phyloP scores from a whole-genome alignment of 2,329 filamentous ascomycete genomes.

The Talaromyces sp. region DNA sequence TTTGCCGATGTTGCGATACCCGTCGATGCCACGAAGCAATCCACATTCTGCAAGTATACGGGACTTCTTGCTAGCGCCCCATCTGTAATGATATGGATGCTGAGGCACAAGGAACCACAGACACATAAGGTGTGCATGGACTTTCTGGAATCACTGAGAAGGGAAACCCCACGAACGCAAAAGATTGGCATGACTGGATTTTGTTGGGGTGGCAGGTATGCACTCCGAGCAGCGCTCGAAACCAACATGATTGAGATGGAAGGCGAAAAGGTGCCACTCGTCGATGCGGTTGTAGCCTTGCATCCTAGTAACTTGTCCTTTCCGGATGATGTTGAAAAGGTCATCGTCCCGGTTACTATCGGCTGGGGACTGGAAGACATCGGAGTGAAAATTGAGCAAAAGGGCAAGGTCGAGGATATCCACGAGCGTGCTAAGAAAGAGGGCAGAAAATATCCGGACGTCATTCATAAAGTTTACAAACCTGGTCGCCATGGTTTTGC shows the following conservation, averaged over 20 bases:
- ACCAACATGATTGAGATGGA: slow-evolving; percentile 31
- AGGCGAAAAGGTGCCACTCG: slow-evolving; percentile 27
- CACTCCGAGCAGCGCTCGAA: slow-evolving; percentile 23
- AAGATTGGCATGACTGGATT: slow-evolving; percentile 34
- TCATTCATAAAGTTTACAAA: slow-evolving; percentile 28
- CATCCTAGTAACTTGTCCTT: slow-evolving; percentile 32
- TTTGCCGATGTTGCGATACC: slow-evolving; percentile 33
- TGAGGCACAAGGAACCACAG: slow-evolving; percentile 25
- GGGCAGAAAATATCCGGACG: slow-evolving; percentile 22
- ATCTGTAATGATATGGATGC: slow-evolving; percentile 27
- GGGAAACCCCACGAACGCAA: slow-evolving; percentile 19
- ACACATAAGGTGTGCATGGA: slow-evolving; percentile 31
- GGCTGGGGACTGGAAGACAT: slow-evolving; percentile 29
- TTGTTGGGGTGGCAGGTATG: slow-evolving; percentile 35
- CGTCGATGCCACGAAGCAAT: slow-evolving; percentile 29
- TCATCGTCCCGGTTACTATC: slow-evolving; percentile 24
- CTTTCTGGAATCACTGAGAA: slow-evolving; percentile 25
- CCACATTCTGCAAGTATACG: slow-evolving; percentile 31
- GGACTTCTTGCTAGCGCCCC: slow-evolving; percentile 31
- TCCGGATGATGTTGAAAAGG: slow-evolving; percentile 28
- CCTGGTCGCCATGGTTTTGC: slow-evolving; percentile 31
- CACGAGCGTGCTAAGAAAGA: slow-evolving; percentile 17
- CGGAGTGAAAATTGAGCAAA: slow-evolving; percentile 22
- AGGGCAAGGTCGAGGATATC: slow-evolving; percentile 25
- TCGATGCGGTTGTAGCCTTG: slow-evolving; percentile 33